These are phyloP conservation scores for Canariomyces notabilis DNA, from an alignment of 2,329 filamentous ascomycete species.

Conservation along the genomic window DNA sequence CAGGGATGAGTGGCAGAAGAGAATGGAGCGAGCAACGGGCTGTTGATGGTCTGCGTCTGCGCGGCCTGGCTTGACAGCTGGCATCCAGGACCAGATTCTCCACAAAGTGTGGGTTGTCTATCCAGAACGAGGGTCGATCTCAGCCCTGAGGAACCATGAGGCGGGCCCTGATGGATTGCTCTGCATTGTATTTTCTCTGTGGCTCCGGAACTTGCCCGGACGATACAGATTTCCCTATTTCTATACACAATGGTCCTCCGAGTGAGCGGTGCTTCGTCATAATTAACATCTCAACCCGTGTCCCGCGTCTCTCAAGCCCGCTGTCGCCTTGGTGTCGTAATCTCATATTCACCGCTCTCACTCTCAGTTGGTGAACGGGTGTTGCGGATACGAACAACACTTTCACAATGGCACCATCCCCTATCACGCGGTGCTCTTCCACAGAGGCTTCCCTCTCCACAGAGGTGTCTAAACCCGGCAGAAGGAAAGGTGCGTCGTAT, in stretches of 20 bases:
- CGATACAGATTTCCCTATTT: not conserved
- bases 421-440: conserved; percentile 40
- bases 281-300: not conserved
- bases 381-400: not conserved
- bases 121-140: not conserved
- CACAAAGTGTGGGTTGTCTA: not conserved
- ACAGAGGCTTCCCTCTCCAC: conserved; percentile 27
- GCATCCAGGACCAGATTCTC: not conserved
- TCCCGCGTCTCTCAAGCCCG: not conserved
- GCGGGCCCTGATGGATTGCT: not conserved
- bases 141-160: not conserved
- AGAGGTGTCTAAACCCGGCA: conserved; percentile 36
- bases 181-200: too few relatives aligned
- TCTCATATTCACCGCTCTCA: too few relatives aligned
- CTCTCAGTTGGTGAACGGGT: too few relatives aligned
- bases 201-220: not conserved
- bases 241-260: not conserved
- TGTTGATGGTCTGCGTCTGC: not conserved
- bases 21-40: not conserved
- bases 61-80: not conserved
- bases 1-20: not conserved
- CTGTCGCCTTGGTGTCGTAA: not conserved
- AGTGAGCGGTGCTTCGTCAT: not conserved
- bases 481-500: conserved; percentile 43
- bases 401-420: not conserved